Percentiles rank a stretch among this genome's conserved stretches.
phyloP scores from a whole-genome alignment of 257 asterid genomes.

The Solanum arcanum region DNA sequence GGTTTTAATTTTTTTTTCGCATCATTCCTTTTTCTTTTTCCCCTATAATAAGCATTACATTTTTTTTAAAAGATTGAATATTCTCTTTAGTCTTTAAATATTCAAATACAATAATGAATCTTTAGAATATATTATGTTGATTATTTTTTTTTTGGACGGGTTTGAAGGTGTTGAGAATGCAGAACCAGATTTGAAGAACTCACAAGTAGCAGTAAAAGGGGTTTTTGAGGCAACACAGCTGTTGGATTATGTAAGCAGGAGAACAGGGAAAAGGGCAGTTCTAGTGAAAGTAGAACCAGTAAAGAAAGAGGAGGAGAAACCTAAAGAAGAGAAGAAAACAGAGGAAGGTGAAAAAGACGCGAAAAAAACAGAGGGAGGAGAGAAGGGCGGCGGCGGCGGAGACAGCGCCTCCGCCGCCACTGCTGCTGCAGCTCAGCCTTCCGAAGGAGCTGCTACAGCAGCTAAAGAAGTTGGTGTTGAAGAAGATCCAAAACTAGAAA shows the following conservation, averaged over 20 bases:
- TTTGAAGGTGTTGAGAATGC: constrained; percentile 67
- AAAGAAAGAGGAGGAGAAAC: constrained; percentile 51
- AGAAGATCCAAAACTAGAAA: constrained; percentile 17
- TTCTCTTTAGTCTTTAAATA: constrained; percentile 16
- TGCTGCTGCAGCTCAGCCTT: background rate
- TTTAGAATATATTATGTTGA: background rate
- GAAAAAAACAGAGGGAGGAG: constrained; percentile 11
- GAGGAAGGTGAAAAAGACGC: background rate
- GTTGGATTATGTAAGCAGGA: constrained; percentile 43
- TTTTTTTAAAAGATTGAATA: constrained; percentile 3
- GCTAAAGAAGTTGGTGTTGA: background rate
- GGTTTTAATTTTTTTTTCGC: constrained; percentile 17
- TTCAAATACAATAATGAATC: background rate
- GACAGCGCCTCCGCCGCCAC: background rate
- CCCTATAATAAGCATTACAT: background rate
- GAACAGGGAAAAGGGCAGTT: constrained; percentile 62
- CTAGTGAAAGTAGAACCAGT: constrained; percentile 55
- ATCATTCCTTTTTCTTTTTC: background rate
- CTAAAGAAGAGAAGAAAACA: constrained; percentile 8
- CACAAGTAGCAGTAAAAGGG: constrained; percentile 72
- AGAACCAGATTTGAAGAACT: constrained; percentile 66
- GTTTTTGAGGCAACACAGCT: constrained; percentile 43
- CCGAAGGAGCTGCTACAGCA: background rate
- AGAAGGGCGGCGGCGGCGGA: background rate
- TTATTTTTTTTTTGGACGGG: too few relatives aligned